Evolutionary conservation across 805 yeast genomes (phyloP).

Genomic region (Pichia pseudocactophila): DNA sequence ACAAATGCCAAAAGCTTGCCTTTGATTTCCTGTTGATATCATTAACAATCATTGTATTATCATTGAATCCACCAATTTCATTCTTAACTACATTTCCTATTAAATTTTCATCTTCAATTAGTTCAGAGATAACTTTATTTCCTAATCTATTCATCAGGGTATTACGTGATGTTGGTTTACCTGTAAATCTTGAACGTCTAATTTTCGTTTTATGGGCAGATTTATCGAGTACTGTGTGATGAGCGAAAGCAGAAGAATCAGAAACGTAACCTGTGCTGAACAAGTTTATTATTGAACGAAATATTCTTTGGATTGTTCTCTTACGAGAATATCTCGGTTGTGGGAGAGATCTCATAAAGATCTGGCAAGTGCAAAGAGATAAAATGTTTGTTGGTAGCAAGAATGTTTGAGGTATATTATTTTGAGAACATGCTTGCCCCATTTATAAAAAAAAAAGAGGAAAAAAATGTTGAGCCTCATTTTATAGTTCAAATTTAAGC

Average conservation of each 20-base stretch:
- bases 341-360: constrained; percentile 29
- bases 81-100: constrained; percentile 10
- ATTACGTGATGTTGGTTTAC: constrained; percentile 23
- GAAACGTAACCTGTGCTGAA: constrained; percentile 28
- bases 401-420: no score
- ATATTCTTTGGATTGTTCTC: constrained; percentile 26
- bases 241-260: constrained; percentile 26
- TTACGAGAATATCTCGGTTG: constrained; percentile 29
- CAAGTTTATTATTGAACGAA: constrained; percentile 24
- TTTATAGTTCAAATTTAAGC: constrained; percentile 25
- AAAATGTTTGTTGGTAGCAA: no score
- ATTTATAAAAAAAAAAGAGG: no score
- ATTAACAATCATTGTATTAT: constrained; percentile 3
- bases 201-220: constrained; percentile 23
- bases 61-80: constrained; percentile 6
- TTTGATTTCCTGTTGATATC: constrained; percentile 2
- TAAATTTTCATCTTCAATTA: constrained; percentile 15
- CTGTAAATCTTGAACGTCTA: constrained; percentile 25
- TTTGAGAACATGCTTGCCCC: no score
- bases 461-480: background rate
- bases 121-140: constrained; percentile 17
- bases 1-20: background rate
- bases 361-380: no score
- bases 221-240: constrained; percentile 15
- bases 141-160: constrained; percentile 19